Evolutionary conservation across 306 rosid genomes (phyloP).

Genomic region (Ochetophila trinervis): DNA sequence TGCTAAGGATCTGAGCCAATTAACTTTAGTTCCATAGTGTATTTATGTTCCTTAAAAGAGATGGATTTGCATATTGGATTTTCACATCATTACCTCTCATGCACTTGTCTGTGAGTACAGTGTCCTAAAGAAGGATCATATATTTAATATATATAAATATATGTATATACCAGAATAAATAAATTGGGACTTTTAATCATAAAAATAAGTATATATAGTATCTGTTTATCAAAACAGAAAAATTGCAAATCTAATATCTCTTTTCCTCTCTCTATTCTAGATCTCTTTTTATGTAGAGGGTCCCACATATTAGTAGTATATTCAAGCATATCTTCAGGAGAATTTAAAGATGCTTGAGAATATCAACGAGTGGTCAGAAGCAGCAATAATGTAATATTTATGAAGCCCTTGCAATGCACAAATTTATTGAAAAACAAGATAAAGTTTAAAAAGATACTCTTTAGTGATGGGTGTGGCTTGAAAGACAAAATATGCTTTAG

Average conservation of each 20-base stretch:
- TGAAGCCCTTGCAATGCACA: neutral
- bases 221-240: too few species aligned
- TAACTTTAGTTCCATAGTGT: constrained; percentile 15
- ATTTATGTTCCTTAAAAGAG: constrained; percentile 19
- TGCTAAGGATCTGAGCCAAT: constrained; percentile 35
- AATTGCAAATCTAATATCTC: too few species aligned
- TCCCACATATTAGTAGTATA: constrained; percentile 6
- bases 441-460: constrained; percentile 31
- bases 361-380: constrained; percentile 14
- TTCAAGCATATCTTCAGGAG: constrained; percentile 9
- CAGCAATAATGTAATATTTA: constrained; percentile 19
- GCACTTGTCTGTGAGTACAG: constrained; percentile 36
- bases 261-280: neutral
- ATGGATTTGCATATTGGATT: constrained; percentile 42
- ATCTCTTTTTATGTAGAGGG: neutral
- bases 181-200: constrained; percentile 10
- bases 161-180: constrained; percentile 10
- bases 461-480: constrained; percentile 30
- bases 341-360: constrained; percentile 19
- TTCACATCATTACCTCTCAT: constrained; percentile 58
- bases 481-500: constrained; percentile 30
- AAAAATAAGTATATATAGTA: neutral
- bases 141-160: neutral
- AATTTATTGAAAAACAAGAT: neutral
- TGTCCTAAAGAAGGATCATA: neutral